These are phyloP conservation scores for Chrysoporthe austroafricana DNA, from an alignment of 2,329 filamentous ascomycete genomes.

Conservation along the genomic window DNA sequence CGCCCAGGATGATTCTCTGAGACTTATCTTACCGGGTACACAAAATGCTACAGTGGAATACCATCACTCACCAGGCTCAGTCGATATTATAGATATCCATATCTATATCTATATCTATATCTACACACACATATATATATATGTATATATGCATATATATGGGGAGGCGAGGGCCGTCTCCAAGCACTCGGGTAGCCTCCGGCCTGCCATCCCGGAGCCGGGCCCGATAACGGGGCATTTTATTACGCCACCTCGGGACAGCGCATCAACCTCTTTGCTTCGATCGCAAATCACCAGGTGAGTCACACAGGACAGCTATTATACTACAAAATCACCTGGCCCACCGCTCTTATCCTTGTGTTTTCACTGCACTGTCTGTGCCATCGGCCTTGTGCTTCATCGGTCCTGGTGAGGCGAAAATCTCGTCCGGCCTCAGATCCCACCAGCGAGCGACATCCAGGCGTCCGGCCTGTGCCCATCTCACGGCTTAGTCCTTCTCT, in stretches of 20 bases:
- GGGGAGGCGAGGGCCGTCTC: neutral
- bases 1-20: neutral
- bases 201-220: neutral
- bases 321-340: neutral
- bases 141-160: neutral
- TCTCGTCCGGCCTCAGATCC: too few species aligned
- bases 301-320: neutral
- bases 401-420: too few species aligned
- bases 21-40: neutral
- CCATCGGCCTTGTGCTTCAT: too few species aligned
- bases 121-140: too few species aligned
- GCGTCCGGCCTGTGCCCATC: too few species aligned
- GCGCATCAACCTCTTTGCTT: neutral
- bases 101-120: too few species aligned
- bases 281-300: neutral
- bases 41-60: too few species aligned
- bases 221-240: constrained; percentile 16
- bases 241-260: constrained; percentile 1
- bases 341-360: neutral
- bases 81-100: too few species aligned
- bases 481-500: too few species aligned
- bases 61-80: too few species aligned
- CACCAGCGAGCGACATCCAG: too few species aligned
- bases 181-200: neutral
- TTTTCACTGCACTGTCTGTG: too few species aligned